Evolutionary conservation across 2,329 filamentous ascomycete genomes (phyloP).

Genomic region (Falciphora oryzae): DNA sequence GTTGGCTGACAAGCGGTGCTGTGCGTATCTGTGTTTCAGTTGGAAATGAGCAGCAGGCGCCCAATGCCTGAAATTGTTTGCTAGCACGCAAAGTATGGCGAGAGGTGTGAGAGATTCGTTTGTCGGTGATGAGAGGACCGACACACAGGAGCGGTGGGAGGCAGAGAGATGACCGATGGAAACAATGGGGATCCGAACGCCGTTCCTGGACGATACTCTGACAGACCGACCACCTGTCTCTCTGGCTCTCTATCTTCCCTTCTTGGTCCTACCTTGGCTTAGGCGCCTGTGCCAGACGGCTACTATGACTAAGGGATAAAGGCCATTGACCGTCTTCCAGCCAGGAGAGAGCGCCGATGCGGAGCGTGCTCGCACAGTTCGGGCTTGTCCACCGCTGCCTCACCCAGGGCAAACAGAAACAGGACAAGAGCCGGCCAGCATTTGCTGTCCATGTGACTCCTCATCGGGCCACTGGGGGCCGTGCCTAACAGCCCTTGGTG

Average conservation of each 20-base stretch:
- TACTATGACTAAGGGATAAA: neutral
- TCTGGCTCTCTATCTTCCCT: neutral
- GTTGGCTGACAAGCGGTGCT: neutral
- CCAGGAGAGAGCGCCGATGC: too few relatives aligned
- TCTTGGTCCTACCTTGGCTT: neutral
- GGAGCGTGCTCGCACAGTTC: neutral
- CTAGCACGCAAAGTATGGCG: neutral
- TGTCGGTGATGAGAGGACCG: neutral
- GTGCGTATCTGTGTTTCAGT: neutral
- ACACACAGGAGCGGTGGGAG: neutral
- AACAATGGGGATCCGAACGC: too few relatives aligned
- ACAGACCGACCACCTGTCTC: neutral
- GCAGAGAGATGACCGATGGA: too few relatives aligned
- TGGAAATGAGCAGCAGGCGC: neutral
- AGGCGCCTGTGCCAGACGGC: too few relatives aligned
- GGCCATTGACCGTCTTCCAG: too few relatives aligned
- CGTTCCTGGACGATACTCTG: too few relatives aligned
- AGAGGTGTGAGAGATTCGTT: neutral
- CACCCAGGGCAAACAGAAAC: neutral
- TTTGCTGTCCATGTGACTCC: neutral
- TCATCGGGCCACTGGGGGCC: neutral
- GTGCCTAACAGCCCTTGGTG: neutral
- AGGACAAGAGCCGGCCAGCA: neutral
- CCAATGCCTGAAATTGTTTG: neutral
- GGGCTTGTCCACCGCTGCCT: neutral